Evolutionary conservation across 495 filamentous ascomycete species (phyloP).

Genomic region (Aspergillus nidulans): DNA sequence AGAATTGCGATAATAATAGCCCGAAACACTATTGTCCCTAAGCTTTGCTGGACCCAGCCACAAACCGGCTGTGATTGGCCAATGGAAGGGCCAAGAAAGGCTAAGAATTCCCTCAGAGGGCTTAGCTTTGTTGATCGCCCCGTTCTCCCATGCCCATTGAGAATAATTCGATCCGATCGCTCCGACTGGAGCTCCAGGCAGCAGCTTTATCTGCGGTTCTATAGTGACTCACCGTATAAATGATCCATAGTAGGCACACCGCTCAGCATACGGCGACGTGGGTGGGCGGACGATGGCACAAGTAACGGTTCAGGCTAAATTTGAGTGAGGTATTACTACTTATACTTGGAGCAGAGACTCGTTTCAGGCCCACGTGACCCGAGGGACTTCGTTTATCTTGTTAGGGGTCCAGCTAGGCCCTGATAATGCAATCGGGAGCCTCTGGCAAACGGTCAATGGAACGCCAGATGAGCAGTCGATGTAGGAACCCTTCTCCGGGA

Average conservation of each 20-base stretch:
- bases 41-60: neutral
- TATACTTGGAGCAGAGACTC: no score
- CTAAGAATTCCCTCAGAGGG: neutral
- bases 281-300: neutral
- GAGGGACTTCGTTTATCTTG: no score
- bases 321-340: no score
- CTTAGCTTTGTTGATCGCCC: neutral
- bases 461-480: no score
- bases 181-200: neutral
- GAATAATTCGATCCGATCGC: neutral
- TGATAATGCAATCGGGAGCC: no score
- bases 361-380: no score
- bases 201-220: neutral
- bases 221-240: neutral
- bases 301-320: neutral
- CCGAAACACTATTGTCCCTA: neutral
- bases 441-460: no score
- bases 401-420: no score
- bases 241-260: neutral
- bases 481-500: no score
- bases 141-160: no score
- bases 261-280: no score
- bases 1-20: neutral
- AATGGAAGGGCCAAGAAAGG: neutral
- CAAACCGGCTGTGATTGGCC: neutral